Evolutionary conservation across 768 basidiomycete genomes (phyloP).

Genomic region (Termitomyces sp.): DNA sequence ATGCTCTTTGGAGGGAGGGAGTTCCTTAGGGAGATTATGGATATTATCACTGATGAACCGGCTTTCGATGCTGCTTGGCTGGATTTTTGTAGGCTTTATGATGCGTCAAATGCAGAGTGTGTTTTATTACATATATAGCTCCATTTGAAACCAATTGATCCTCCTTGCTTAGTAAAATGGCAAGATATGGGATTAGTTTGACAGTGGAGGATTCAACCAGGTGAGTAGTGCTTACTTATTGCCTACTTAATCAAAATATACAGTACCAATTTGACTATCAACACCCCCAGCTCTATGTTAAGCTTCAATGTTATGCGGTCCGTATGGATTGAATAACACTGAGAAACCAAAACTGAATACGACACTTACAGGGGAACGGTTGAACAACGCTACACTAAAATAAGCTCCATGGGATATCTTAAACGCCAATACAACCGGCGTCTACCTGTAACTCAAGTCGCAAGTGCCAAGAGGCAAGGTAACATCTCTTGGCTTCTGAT

Average conservation of each 20-base stretch:
- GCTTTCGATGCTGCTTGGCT: conserved; percentile 37
- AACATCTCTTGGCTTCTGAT: no score
- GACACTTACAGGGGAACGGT: conserved; percentile 24
- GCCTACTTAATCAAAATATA: no score
- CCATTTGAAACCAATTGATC: neutral
- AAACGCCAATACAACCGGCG: conserved; percentile 27
- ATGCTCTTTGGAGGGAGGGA: conserved; percentile 36
- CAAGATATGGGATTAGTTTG: conserved; percentile 33
- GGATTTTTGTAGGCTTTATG: conserved; percentile 34
- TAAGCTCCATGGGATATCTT: conserved; percentile 32
- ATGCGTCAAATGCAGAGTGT: conserved; percentile 31
- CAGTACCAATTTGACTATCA: neutral
- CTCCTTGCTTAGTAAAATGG: conserved; percentile 23
- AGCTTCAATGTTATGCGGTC: conserved; percentile 36
- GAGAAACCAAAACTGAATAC: no score
- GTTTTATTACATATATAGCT: conserved; percentile 4
- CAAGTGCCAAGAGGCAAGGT: no score
- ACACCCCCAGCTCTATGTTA: conserved; percentile 30
- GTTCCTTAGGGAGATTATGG: conserved; percentile 38
- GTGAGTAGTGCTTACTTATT: no score
- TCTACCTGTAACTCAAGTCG: conserved; percentile 35
- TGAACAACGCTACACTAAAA: conserved; percentile 27
- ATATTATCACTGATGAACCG: conserved; percentile 32
- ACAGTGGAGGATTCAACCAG: conserved; percentile 30
- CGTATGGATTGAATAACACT: conserved; percentile 15